A percentile compares a stretch with the other conserved stretches of the same genome.
These are phyloP conservation scores for Didymosphaeria variabile DNA, from an alignment of 2,329 filamentous ascomycete species.

Conservation along the genomic window DNA sequence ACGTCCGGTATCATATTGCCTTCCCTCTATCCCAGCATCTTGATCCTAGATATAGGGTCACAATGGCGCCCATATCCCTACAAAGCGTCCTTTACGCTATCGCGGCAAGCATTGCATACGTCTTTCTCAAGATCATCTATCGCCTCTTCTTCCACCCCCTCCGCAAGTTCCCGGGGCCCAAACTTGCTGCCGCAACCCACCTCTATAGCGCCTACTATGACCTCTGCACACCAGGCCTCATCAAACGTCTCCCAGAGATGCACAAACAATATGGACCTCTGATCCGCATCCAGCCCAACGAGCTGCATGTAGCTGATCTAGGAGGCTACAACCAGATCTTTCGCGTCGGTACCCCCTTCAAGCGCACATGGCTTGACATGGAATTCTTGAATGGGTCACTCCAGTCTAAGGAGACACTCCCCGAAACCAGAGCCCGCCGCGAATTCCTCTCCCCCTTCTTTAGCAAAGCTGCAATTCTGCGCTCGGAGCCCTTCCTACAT, in stretches of 20 bases:
- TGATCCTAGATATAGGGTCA: no score
- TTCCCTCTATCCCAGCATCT: no score
- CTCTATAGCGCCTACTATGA: slow-evolving; percentile 26
- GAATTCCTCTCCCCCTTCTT: slow-evolving; percentile 28
- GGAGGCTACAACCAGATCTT: slow-evolving; percentile 26
- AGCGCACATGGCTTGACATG: slow-evolving; percentile 25
- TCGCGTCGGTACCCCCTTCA: slow-evolving; percentile 24
- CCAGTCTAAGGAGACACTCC: slow-evolving; percentile 22
- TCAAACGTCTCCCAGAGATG: slow-evolving; percentile 22
- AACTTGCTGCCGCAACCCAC: slow-evolving; percentile 20
- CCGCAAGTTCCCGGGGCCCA: slow-evolving; percentile 15
- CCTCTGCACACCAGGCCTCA: slow-evolving; percentile 16
- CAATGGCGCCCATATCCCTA: no score
- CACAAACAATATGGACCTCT: slow-evolving; percentile 26
- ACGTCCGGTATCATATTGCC: no score
- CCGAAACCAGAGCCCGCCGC: slow-evolving; percentile 20
- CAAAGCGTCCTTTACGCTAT: background rate
- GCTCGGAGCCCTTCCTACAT: slow-evolving; percentile 22
- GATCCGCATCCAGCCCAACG: slow-evolving; percentile 24
- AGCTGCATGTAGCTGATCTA: slow-evolving; percentile 21
- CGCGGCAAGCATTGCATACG: slow-evolving; percentile 6
- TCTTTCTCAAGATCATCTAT: slow-evolving; percentile 32
- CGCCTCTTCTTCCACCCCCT: slow-evolving; percentile 53
- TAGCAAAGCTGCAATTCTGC: slow-evolving; percentile 23
- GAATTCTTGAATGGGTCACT: slow-evolving; percentile 24